These are phyloP conservation scores for Talaromyces liani DNA, from an alignment of 495 filamentous ascomycete genomes.

Conservation along the genomic window DNA sequence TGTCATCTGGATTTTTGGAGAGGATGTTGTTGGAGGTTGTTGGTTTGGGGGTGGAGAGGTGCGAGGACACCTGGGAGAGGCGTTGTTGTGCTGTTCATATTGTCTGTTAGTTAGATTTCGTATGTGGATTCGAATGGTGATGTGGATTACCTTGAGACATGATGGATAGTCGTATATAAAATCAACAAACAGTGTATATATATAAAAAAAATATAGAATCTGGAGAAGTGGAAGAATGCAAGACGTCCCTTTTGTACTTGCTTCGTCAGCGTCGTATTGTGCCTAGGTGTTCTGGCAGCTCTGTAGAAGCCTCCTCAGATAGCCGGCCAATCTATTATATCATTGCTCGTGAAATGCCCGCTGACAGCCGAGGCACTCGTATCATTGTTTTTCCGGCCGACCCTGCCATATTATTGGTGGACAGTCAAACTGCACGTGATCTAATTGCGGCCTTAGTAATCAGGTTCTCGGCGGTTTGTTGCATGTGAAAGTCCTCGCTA, in stretches of 20 bases:
- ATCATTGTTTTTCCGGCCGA: neutral
- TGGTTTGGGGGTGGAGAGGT: constrained; percentile 45
- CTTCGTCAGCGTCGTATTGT: neutral
- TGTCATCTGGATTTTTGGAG: constrained; percentile 61
- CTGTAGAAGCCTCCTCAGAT: too few relatives aligned
- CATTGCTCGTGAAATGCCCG: constrained; percentile 1
- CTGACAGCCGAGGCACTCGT: constrained; percentile 4
- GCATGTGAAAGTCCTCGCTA: constrained; percentile 5
- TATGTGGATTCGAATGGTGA: neutral
- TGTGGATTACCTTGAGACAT: constrained; percentile 12
- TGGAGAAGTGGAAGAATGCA: neutral
- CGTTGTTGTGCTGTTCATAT: constrained; percentile 47
- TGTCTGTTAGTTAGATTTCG: constrained; percentile 1
- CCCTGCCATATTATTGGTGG: neutral
- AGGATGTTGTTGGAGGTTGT: constrained; percentile 42
- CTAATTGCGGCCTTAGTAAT: neutral
- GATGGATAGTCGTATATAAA: neutral
- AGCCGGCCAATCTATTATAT: constrained; percentile 2
- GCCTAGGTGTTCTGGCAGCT: too few relatives aligned
- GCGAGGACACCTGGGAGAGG: constrained; percentile 55
- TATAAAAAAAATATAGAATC: constrained; percentile 5
- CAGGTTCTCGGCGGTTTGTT: neutral
- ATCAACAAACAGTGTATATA: neutral
- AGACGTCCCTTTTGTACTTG: neutral
- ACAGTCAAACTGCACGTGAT: neutral